Percentiles rank a stretch among this genome's conserved stretches.
Conservation (phyloP, 371 early-diverging fungal genomes). For the Umbelopsis sp. region DNA sequence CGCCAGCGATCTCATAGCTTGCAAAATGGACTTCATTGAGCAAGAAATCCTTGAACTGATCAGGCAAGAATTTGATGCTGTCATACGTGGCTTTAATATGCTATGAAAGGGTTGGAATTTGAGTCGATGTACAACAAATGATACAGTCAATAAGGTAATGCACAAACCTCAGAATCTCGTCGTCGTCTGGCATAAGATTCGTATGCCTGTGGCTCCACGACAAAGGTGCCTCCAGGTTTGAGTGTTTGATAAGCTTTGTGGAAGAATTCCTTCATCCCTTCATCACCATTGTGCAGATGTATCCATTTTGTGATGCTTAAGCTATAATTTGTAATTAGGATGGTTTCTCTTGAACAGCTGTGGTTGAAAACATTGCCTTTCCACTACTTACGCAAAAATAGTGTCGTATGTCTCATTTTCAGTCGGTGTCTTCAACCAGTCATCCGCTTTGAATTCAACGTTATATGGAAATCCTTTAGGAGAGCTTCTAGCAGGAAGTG, state of each 20-base stretch:
- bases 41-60: conserved; percentile 40
- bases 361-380: no score
- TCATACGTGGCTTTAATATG: conserved; percentile 26
- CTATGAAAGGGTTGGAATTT: conserved; percentile 15
- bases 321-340: conserved; percentile 20
- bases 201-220: conserved; percentile 78
- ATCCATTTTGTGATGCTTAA: conserved; percentile 84
- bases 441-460: conserved; percentile 51
- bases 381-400: conserved; percentile 47
- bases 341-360: not conserved
- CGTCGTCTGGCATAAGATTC: conserved; percentile 57
- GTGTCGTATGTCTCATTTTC: conserved; percentile 49
- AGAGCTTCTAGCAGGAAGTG: conserved; percentile 21
- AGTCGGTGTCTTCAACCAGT: conserved; percentile 34
- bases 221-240: conserved; percentile 62
- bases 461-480: conserved; percentile 67
- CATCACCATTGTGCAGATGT: conserved; percentile 79
- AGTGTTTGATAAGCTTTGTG: conserved; percentile 60
- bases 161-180: conserved; percentile 32
- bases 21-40: conserved; percentile 38
- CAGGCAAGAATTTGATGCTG: conserved; percentile 35
- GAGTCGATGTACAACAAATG: not conserved
- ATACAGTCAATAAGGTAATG: not conserved
- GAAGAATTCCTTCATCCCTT: conserved; percentile 75
- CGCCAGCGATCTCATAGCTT: conserved; percentile 24